These are phyloP conservation scores for Candida labiduridarum DNA, from an alignment of 1,139 yeast species.

Conservation along the genomic window DNA sequence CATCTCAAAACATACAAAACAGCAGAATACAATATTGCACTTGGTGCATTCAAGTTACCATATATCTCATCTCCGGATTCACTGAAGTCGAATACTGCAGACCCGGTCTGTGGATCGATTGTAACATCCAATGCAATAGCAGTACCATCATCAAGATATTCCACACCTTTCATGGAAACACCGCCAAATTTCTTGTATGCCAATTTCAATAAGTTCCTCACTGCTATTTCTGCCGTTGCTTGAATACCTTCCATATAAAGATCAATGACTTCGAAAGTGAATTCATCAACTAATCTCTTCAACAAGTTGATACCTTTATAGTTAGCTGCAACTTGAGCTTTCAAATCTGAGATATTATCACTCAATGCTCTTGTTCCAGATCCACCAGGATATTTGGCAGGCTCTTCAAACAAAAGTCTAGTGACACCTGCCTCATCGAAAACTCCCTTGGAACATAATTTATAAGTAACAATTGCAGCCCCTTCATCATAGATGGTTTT, in stretches of 20 bases:
- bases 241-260: slow-evolving; percentile 48
- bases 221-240: slow-evolving; percentile 45
- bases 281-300: slow-evolving; percentile 33
- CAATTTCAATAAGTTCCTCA: slow-evolving; percentile 37
- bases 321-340: slow-evolving; percentile 49
- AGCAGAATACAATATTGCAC: slow-evolving; percentile 80
- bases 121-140: slow-evolving; percentile 38
- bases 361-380: slow-evolving; percentile 45
- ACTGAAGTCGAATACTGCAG: slow-evolving; percentile 44
- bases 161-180: slow-evolving; percentile 34
- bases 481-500: slow-evolving; percentile 49
- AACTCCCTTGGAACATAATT: slow-evolving; percentile 36
- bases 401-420: slow-evolving; percentile 39
- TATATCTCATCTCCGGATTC: slow-evolving; percentile 47
- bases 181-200: slow-evolving; percentile 43
- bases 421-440: slow-evolving; percentile 48
- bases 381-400: slow-evolving; percentile 50
- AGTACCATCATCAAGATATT: slow-evolving; percentile 49
- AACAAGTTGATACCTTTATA: slow-evolving; percentile 43
- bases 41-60: slow-evolving; percentile 49
- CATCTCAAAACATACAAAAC: slow-evolving; percentile 77
- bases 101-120: slow-evolving; percentile 37
- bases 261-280: slow-evolving; percentile 35
- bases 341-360: slow-evolving; percentile 46
- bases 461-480: slow-evolving; percentile 44